phyloP scores from a whole-genome alignment of 2,329 filamentous ascomycete species.

The Knufia petricola region DNA sequence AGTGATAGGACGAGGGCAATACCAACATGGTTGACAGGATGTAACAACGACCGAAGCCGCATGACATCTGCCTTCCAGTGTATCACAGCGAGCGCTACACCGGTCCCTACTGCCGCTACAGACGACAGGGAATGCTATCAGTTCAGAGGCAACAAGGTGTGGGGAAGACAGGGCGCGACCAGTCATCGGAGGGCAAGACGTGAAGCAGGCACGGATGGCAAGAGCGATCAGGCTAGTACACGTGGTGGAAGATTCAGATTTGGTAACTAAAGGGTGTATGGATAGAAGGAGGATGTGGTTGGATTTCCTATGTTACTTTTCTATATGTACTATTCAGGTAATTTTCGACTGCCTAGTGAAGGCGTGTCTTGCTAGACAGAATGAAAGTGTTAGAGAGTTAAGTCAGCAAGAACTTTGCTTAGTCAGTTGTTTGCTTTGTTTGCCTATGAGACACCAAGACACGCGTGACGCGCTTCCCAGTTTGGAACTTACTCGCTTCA shows the following conservation, averaged over 20 bases:
- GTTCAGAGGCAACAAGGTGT: not conserved
- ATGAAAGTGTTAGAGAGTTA: too few relatives aligned
- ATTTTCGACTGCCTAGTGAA: too few relatives aligned
- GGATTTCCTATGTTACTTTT: too few relatives aligned
- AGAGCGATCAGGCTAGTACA: too few relatives aligned
- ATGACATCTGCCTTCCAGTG: conserved; percentile 6
- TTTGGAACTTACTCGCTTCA: too few relatives aligned
- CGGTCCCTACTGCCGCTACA: not conserved
- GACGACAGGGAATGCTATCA: not conserved
- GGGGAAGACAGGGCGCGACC: not conserved
- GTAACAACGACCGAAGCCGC: not conserved
- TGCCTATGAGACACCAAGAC: too few relatives aligned
- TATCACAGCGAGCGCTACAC: conserved; percentile 6
- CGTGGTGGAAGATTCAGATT: too few relatives aligned
- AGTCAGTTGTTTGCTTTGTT: not conserved
- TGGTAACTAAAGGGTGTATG: too few relatives aligned
- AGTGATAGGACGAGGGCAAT: not conserved
- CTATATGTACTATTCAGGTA: too few relatives aligned
- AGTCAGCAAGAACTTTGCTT: not conserved
- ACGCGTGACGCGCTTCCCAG: too few relatives aligned
- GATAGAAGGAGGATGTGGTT: too few relatives aligned
- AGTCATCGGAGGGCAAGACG: not conserved
- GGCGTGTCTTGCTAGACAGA: too few relatives aligned
- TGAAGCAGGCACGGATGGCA: not conserved
- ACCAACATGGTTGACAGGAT: not conserved